Conservation (phyloP, 306 rosid genomes). For the Senna siamea region DNA sequence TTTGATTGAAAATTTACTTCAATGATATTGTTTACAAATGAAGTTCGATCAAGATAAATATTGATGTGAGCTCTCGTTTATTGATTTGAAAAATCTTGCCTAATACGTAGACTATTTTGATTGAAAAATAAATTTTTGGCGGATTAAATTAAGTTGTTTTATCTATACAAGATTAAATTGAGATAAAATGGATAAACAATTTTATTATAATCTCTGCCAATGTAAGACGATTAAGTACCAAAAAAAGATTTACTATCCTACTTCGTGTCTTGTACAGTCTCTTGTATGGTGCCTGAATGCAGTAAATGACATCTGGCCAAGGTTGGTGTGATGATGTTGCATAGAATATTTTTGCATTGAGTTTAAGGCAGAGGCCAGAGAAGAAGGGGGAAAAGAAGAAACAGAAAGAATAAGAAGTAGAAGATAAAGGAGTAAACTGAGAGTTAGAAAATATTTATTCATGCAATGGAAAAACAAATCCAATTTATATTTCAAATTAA, state of each 20-base stretch:
- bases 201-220: neutral
- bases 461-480: constrained; percentile 16
- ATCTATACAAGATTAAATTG: too few species aligned
- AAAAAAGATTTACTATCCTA: constrained; percentile 70
- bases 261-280: constrained; percentile 80
- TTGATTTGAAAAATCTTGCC: too few species aligned
- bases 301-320: constrained; percentile 84
- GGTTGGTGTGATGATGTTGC: constrained; percentile 84
- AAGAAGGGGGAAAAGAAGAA: neutral
- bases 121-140: too few species aligned
- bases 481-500: neutral
- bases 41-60: too few species aligned
- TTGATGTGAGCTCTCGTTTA: too few species aligned
- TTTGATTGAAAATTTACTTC: too few species aligned
- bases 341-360: constrained; percentile 63
- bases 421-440: neutral
- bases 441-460: neutral
- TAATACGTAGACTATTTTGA: too few species aligned
- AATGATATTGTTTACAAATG: too few species aligned
- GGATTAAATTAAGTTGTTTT: too few species aligned
- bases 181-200: too few species aligned
- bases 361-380: constrained; percentile 2
- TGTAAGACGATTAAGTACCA: neutral
- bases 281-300: constrained; percentile 77
- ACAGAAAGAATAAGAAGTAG: too few species aligned